A percentile compares a stretch with the other conserved stretches of the same genome.
Conservation (phyloP, 2,329 filamentous ascomycete genomes). For the Sporothrix phasma region DNA sequence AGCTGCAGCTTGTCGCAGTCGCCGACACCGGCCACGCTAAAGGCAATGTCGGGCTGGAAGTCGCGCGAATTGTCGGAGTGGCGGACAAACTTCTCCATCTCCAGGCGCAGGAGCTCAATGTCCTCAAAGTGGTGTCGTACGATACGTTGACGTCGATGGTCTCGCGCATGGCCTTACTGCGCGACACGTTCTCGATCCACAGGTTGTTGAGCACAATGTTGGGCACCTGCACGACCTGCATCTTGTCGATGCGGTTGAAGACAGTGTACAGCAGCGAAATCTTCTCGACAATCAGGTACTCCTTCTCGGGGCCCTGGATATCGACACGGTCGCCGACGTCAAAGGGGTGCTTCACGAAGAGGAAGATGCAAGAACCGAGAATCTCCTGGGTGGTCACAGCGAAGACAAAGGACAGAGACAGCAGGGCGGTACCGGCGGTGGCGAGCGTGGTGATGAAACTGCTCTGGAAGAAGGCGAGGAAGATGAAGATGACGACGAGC, state of each 20-base stretch:
- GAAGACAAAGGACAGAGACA: slow-evolving; percentile 96
- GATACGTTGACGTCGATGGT: slow-evolving; percentile 68
- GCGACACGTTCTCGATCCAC: slow-evolving; percentile 92
- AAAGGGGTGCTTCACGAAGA: slow-evolving; percentile 97
- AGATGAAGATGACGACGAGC: slow-evolving; percentile 73
- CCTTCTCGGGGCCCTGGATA: slow-evolving; percentile 46
- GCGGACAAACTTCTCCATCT: slow-evolving; percentile 78
- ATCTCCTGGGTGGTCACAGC: slow-evolving; percentile 87
- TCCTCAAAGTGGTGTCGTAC: slow-evolving; percentile 88
- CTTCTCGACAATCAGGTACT: slow-evolving; percentile 75
- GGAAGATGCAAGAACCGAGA: slow-evolving; percentile 94
- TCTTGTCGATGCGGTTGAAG: slow-evolving; percentile 72
- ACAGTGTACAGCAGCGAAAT: slow-evolving; percentile 91
- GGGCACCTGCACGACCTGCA: slow-evolving; percentile 73
- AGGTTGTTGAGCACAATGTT: slow-evolving; percentile 85
- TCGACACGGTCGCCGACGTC: slow-evolving; percentile 94
- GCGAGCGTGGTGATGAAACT: slow-evolving; percentile 77
- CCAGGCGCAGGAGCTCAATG: slow-evolving; percentile 69
- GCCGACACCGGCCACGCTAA: slow-evolving; percentile 68
- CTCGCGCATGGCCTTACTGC: slow-evolving; percentile 87
- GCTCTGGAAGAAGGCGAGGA: slow-evolving; percentile 80
- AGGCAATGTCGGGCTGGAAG: slow-evolving; percentile 73
- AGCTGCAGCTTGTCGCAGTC: slow-evolving; percentile 83
- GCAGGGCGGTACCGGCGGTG: slow-evolving; percentile 80
- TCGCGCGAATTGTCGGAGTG: slow-evolving; percentile 80